Evolutionary conservation across 2,329 filamentous ascomycete species (phyloP), one percentile per base, ranked within the genome.

Genomic region (Sordariomycetes sp.): DNA sequence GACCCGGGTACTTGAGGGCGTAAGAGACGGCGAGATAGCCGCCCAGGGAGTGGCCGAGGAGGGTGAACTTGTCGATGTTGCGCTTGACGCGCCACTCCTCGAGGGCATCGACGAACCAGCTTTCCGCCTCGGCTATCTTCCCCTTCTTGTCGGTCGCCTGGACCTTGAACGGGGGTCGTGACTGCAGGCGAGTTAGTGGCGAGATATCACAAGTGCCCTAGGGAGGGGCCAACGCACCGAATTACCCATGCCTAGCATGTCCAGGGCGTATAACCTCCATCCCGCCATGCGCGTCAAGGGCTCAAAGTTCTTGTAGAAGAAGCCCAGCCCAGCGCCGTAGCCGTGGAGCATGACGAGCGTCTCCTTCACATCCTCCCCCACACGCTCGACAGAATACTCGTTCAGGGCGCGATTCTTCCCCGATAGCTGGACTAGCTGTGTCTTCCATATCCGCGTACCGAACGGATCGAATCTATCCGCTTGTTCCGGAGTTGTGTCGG

Each of bases 221-320:
- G 8, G n/a, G 10, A 22, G n/a, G 35, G 18, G 3, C 34, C 12
- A 22, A 61, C 61, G 5, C 60, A 62, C 61, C 59, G 89, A 95
- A 66, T 95, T 87, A 60, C 93, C 93, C 89, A 97, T 97, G 60
- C 93, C 93, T 18, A 97, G 79, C 79, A 97, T 84, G 67, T 99
- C 93, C n/a, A 99, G 76, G 1, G 93, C 90, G 69, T 94, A 97
- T 20, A 99, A 74, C 66, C 90, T 92, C 85, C 94, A 95, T 32
- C 92, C 91, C 32, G 80, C 77, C 1, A 85, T 75, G 20, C 92
- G 85, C 53, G 87, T 92, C 37, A 99, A 74, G 6, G 87, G 85
- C 71, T 99, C 94, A 61, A 96, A 96, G 70, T 99, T 99, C 74
- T 94, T 93, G 79, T 97, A 99, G 78, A 96, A 99, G 74, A 99